Percentiles rank a stretch among this genome's conserved stretches.
These are phyloP conservation scores for Tetradesmus obliquus DNA, from an alignment of 139 green algal species.

Conservation along the genomic window DNA sequence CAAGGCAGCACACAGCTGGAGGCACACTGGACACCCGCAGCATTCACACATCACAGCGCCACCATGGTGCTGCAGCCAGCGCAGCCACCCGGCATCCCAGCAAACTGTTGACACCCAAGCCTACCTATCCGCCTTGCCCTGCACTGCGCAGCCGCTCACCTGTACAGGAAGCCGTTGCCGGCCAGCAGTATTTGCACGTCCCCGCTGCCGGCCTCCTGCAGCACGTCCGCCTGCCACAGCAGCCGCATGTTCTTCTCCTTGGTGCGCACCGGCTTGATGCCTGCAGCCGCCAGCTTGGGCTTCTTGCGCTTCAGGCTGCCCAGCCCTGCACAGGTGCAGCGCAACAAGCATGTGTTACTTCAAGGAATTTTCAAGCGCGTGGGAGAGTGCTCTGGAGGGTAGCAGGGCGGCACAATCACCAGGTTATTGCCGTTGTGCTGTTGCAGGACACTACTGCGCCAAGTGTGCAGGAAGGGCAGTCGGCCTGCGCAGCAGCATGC, in stretches of 20 bases:
- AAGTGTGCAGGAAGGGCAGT: background rate
- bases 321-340: constrained; percentile 42
- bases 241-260: constrained; percentile 55
- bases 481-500: background rate
- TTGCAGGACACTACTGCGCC: too few relatives aligned
- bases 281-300: constrained; percentile 48
- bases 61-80: background rate
- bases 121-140: background rate
- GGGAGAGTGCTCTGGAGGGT: background rate
- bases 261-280: constrained; percentile 59
- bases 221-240: constrained; percentile 26
- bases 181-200: constrained; percentile 36
- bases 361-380: background rate
- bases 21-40: background rate
- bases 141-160: background rate
- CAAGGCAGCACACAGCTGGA: background rate
- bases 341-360: background rate
- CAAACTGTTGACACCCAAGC: background rate
- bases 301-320: constrained; percentile 63
- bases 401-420: background rate
- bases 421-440: too few relatives aligned
- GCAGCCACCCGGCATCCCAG: background rate
- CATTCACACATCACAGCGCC: background rate
- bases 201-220: constrained; percentile 6
- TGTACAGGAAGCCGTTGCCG: constrained; percentile 55